phyloP scores from a whole-genome alignment of 2,329 filamentous ascomycete species.

The Westerdykella aurantiaca region DNA sequence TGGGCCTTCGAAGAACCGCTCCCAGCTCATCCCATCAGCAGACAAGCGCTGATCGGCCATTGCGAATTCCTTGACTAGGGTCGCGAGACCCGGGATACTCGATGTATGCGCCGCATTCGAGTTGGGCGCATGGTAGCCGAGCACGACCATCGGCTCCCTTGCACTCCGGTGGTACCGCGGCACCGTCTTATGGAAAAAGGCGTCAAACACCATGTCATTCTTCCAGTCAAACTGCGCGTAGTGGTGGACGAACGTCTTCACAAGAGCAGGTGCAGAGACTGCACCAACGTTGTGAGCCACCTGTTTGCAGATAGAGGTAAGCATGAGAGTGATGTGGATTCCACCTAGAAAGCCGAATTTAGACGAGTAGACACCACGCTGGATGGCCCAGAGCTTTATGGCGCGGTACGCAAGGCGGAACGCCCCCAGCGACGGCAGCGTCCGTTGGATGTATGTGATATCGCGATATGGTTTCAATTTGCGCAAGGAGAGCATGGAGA shows the following conservation, averaged over 20 bases:
- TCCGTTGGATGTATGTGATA: constrained; percentile 54
- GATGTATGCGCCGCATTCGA: constrained; percentile 56
- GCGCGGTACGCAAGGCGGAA: constrained; percentile 56
- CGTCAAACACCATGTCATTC: constrained; percentile 52
- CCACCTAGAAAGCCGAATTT: constrained; percentile 62
- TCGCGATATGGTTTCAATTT: constrained; percentile 62
- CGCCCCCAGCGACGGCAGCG: constrained; percentile 53
- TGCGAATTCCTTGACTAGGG: constrained; percentile 49
- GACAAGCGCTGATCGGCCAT: constrained; percentile 42
- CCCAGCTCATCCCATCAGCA: constrained; percentile 22
- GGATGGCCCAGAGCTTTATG: constrained; percentile 58
- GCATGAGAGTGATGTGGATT: constrained; percentile 58
- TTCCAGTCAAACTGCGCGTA: constrained; percentile 59
- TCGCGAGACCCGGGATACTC: constrained; percentile 49
- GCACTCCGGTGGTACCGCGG: constrained; percentile 49
- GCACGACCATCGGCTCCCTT: constrained; percentile 57
- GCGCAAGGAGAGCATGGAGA: constrained; percentile 52
- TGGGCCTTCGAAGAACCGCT: constrained; percentile 16
- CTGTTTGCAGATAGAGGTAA: constrained; percentile 55
- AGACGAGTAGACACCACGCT: constrained; percentile 58
- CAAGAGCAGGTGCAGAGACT: constrained; percentile 47
- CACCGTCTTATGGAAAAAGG: constrained; percentile 45
- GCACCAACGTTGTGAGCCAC: constrained; percentile 19
- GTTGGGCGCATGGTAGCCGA: constrained; percentile 57
- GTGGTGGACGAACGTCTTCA: constrained; percentile 57